Conservation (phyloP, 1,139 yeast species). For the Pichia sp. region DNA sequence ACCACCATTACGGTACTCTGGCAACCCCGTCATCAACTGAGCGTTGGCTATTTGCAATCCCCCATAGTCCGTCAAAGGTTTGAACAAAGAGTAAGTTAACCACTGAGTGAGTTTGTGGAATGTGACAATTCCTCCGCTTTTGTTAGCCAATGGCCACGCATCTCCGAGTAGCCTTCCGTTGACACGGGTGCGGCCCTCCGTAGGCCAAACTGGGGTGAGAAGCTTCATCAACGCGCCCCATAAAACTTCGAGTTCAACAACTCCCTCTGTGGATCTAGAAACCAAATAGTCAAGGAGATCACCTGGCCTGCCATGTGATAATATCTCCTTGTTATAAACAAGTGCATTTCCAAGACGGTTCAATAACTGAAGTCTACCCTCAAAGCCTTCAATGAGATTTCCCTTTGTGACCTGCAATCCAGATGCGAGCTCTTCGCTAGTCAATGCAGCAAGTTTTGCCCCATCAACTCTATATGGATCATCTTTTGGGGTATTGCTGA, state of each 20-base stretch:
- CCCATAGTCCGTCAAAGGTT: constrained; percentile 40
- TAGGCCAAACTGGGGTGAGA: constrained; percentile 52
- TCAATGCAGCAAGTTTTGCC: constrained; percentile 28
- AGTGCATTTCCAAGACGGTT: constrained; percentile 41
- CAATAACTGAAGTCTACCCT: constrained; percentile 41
- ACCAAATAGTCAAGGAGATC: constrained; percentile 40
- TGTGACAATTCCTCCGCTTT: constrained; percentile 36
- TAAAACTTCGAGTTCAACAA: constrained; percentile 36
- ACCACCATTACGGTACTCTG: constrained; percentile 61
- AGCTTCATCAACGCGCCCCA: constrained; percentile 50
- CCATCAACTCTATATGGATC: constrained; percentile 40
- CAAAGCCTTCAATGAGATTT: constrained; percentile 45
- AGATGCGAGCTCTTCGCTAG: constrained; percentile 22
- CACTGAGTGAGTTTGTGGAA: constrained; percentile 60
- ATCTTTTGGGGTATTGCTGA: constrained; percentile 27
- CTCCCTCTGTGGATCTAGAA: constrained; percentile 14
- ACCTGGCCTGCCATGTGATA: constrained; percentile 50
- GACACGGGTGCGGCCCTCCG: constrained; percentile 39
- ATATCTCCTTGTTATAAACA: constrained; percentile 29
- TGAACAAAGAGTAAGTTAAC: constrained; percentile 50
- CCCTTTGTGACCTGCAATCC: constrained; percentile 39
- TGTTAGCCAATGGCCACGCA: constrained; percentile 43
- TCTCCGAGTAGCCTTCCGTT: constrained; percentile 48
- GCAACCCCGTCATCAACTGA: constrained; percentile 47
- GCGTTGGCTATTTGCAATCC: constrained; percentile 34